Evolutionary conservation across 495 filamentous ascomycete species (phyloP).

Genomic region (Cetradonia linearis): DNA sequence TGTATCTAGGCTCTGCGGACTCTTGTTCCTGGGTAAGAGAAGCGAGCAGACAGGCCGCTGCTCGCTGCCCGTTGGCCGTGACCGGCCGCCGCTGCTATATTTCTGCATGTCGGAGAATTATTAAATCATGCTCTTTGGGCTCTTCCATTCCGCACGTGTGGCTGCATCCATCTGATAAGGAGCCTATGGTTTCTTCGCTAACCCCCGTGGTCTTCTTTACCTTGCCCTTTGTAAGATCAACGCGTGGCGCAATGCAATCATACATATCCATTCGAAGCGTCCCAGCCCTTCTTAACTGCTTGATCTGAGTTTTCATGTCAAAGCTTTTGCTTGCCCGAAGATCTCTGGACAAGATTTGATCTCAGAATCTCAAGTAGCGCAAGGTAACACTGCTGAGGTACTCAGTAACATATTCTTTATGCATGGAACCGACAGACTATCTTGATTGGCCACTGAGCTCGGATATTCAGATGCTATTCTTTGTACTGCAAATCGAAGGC

Average conservation of each 20-base stretch:
- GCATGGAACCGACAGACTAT: not conserved
- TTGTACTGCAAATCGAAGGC: not conserved
- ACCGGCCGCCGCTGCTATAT: not conserved
- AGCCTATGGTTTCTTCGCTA: not conserved
- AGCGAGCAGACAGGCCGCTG: not conserved
- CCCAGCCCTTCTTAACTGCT: not conserved
- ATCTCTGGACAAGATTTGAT: not conserved
- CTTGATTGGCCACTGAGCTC: not conserved
- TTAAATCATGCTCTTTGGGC: not conserved
- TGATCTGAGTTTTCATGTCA: not conserved
- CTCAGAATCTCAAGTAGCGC: not conserved
- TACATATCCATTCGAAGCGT: not conserved
- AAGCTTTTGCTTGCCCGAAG: not conserved
- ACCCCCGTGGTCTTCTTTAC: not conserved
- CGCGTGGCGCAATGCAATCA: conserved; percentile 4
- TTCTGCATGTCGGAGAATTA: not conserved
- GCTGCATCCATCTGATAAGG: conserved; percentile 13
- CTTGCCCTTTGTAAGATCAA: not conserved
- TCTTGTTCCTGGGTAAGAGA: conserved; percentile 3
- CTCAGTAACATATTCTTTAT: not conserved
- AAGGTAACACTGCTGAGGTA: not conserved
- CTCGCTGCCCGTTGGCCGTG: not conserved
- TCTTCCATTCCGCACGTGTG: conserved; percentile 5
- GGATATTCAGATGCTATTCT: not conserved
- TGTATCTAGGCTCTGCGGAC: not conserved